These are phyloP conservation scores for Ophiostoma ips DNA, from an alignment of 2,329 filamentous ascomycete species.

Conservation along the genomic window DNA sequence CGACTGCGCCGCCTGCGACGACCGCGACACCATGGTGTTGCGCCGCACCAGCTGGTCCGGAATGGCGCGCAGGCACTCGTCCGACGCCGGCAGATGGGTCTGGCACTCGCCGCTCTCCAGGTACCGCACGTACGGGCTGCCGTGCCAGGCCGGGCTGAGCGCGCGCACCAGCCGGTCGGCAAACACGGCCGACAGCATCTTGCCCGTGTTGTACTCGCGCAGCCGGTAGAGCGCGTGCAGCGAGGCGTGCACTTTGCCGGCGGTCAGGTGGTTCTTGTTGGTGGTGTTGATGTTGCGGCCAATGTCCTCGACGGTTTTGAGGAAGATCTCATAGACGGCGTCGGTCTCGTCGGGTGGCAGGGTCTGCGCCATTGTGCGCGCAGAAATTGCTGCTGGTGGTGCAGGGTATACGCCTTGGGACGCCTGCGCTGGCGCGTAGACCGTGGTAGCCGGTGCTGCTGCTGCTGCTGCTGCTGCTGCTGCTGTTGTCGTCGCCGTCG, in stretches of 20 bases:
- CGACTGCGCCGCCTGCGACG: not conserved
- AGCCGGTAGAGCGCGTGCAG: constrained; percentile 29
- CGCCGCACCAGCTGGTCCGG: constrained; percentile 16
- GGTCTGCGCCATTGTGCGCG: not conserved
- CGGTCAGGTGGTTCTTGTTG: constrained; percentile 13
- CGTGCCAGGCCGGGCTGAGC: constrained; percentile 23
- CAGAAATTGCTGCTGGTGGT: no score
- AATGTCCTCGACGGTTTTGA: constrained; percentile 18
- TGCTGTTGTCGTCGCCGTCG: no score
- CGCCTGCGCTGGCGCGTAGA: not conserved
- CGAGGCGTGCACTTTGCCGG: constrained; percentile 19
- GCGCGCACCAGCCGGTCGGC: constrained; percentile 25
- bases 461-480: no score
- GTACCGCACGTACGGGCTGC: constrained; percentile 21
- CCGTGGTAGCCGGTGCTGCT: not conserved
- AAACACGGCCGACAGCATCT: constrained; percentile 32
- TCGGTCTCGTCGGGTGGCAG: not conserved
- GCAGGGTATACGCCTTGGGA: no score
- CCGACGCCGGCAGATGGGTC: constrained; percentile 17
- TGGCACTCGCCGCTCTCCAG: constrained; percentile 20
- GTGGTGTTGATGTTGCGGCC: constrained; percentile 3
- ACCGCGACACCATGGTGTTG: not conserved
- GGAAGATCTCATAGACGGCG: not conserved
- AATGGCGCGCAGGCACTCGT: constrained; percentile 15
- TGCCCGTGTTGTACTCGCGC: constrained; percentile 20